Conservation (phyloP, 1,284 basidiomycete genomes). For the Mrakiaceae sp. region DNA sequence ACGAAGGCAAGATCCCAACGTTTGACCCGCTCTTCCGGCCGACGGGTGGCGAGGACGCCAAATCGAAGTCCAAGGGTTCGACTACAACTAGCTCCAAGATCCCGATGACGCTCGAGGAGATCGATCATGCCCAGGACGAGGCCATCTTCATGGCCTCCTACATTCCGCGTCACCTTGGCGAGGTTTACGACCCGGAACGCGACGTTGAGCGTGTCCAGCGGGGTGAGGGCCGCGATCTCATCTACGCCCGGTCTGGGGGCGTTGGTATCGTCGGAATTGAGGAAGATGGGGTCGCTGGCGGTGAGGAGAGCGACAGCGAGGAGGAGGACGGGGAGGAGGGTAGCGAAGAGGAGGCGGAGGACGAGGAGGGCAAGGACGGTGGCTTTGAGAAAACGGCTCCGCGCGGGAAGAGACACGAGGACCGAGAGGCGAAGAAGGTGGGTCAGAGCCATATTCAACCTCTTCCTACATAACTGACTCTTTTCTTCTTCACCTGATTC, state of each 20-base stretch:
- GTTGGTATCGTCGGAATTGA: conserved; percentile 40
- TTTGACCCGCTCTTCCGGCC: no score
- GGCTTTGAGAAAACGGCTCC: conserved; percentile 47
- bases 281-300: conserved; percentile 9
- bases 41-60: not conserved
- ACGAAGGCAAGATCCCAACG: no score
- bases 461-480: not conserved
- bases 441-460: conserved; percentile 19
- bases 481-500: not conserved
- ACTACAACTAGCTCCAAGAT: not conserved
- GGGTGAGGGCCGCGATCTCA: conserved; percentile 60
- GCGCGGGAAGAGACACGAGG: conserved; percentile 79
- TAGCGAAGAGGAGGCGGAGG: conserved; percentile 33
- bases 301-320: conserved; percentile 23
- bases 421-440: conserved; percentile 83
- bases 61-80: not conserved
- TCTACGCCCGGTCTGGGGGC: conserved; percentile 75
- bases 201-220: conserved; percentile 62
- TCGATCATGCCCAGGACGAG: conserved; percentile 51
- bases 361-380: conserved; percentile 27
- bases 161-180: conserved; percentile 83
- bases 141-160: conserved; percentile 76
- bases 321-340: conserved; percentile 29
- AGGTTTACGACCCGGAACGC: conserved; percentile 83
- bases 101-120: conserved; percentile 10